Percentiles rank a stretch among this genome's conserved stretches.
These are phyloP conservation scores for Hirsutella minnesotensis DNA, from an alignment of 2,329 filamentous ascomycete species.

Conservation along the genomic window DNA sequence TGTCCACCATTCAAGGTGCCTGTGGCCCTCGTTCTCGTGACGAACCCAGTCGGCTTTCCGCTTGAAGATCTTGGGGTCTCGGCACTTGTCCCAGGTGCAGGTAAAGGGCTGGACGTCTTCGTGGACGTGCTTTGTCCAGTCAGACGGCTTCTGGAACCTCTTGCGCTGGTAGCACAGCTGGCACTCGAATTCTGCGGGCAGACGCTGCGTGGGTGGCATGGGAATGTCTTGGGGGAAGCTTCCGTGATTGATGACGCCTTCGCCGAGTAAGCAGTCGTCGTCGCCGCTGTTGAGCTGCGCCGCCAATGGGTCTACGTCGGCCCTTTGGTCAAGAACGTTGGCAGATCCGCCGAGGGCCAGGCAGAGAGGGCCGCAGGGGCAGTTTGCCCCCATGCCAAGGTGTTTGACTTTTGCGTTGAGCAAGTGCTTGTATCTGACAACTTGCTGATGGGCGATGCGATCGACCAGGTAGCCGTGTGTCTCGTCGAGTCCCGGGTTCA, in stretches of 20 bases:
- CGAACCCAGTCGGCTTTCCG: conserved; percentile 92
- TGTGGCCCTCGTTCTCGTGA: conserved; percentile 84
- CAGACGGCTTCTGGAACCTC: conserved; percentile 80
- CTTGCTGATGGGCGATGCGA: conserved; percentile 71
- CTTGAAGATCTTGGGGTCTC: conserved; percentile 84
- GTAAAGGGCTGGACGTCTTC: conserved; percentile 91
- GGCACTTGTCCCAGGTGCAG: conserved; percentile 76
- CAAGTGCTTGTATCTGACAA: conserved; percentile 66
- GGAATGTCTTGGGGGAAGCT: conserved; percentile 74
- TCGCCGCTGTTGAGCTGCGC: conserved; percentile 44
- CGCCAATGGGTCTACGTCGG: conserved; percentile 35
- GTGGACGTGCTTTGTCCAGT: conserved; percentile 95
- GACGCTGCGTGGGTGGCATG: conserved; percentile 60
- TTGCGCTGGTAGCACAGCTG: conserved; percentile 77
- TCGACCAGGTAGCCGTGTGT: conserved; percentile 56
- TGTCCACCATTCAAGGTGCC: conserved; percentile 83
- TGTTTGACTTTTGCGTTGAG: conserved; percentile 62
- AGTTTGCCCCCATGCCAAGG: conserved; percentile 46
- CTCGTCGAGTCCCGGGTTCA: conserved; percentile 59
- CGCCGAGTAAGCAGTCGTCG: conserved; percentile 55
- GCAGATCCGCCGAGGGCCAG: conserved; percentile 55
- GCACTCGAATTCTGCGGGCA: conserved; percentile 86
- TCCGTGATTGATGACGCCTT: conserved; percentile 57
- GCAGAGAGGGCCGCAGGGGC: conserved; percentile 51
- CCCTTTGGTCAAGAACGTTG: conserved; percentile 38